phyloP scores from a whole-genome alignment of 805 yeast species.

The Zygotorulaspora florentina region DNA sequence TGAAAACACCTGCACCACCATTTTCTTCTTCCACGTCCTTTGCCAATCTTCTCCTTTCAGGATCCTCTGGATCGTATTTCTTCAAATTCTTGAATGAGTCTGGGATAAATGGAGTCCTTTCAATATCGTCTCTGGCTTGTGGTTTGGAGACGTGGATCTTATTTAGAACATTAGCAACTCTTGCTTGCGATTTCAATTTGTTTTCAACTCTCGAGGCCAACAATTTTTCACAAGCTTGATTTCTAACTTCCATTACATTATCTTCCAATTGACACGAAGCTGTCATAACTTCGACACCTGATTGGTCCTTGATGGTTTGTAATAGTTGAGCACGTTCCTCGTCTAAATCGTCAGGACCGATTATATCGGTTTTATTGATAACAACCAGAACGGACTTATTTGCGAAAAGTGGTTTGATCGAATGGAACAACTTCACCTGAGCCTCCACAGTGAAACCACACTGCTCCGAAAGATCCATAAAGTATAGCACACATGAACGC shows the following conservation, averaged over 20 bases:
- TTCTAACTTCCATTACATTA: constrained; percentile 91
- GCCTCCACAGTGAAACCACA: constrained; percentile 98
- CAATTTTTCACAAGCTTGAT: constrained; percentile 95
- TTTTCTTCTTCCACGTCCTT: constrained; percentile 89
- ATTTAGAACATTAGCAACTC: constrained; percentile 84
- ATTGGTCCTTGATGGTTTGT: constrained; percentile 55
- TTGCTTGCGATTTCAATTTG: constrained; percentile 87
- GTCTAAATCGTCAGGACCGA: constrained; percentile 77
- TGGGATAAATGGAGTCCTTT: constrained; percentile 78
- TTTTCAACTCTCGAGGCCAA: constrained; percentile 94
- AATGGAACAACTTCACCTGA: constrained; percentile 94
- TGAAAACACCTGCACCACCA: constrained; percentile 99
- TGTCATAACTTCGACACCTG: constrained; percentile 89
- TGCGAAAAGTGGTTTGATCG: constrained; percentile 94
- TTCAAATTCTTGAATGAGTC: constrained; percentile 57
- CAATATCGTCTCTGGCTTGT: constrained; percentile 77
- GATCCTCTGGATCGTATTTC: constrained; percentile 76
- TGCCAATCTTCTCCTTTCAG: constrained; percentile 74
- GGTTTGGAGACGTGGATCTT: constrained; percentile 95
- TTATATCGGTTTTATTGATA: constrained; percentile 90
- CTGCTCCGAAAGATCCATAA: constrained; percentile 98
- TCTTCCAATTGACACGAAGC: constrained; percentile 93
- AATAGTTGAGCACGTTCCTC: constrained; percentile 69
- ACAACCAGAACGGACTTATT: constrained; percentile 95
- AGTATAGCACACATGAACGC: constrained; percentile 92